Conservation (phyloP, 164 flowering plant species). For the Malania oleifera region DNA sequence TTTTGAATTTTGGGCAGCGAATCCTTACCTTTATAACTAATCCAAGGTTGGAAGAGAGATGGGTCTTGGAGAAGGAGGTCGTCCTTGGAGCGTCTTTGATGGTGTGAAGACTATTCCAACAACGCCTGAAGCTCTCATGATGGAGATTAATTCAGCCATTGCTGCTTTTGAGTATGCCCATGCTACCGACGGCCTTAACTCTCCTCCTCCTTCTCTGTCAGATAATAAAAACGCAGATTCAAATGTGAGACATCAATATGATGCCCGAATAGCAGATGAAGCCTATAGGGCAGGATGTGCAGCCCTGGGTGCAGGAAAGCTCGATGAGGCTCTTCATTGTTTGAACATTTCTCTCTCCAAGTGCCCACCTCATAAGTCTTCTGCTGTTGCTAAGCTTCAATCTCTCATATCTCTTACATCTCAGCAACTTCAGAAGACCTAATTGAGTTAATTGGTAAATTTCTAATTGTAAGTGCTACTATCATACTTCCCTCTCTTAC, state of each 20-base stretch:
- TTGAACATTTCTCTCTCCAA: slow-evolving; percentile 56
- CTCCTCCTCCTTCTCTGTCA: slow-evolving; percentile 20
- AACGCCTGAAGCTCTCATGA: slow-evolving; percentile 65
- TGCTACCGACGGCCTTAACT: slow-evolving; percentile 39
- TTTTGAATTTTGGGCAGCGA: no score
- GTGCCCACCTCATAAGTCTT: slow-evolving; percentile 67
- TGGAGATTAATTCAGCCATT: slow-evolving; percentile 67
- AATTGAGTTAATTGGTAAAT: slow-evolving; percentile 8
- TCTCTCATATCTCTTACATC: slow-evolving; percentile 64
- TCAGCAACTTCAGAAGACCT: slow-evolving; percentile 41
- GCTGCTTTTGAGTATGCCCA: slow-evolving; percentile 52
- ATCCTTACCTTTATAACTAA: no score
- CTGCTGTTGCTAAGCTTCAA: slow-evolving; percentile 68
- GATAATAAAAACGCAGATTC: slow-evolving; percentile 7
- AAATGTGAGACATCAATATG: slow-evolving; percentile 20
- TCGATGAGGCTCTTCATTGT: slow-evolving; percentile 56
- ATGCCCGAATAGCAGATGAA: slow-evolving; percentile 58
- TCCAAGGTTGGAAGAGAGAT: slow-evolving; percentile 16
- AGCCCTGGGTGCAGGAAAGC: slow-evolving; percentile 63
- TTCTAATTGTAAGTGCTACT: neutral
- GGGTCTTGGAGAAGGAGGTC: slow-evolving; percentile 28
- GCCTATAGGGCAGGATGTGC: slow-evolving; percentile 71
- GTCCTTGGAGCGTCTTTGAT: slow-evolving; percentile 57
- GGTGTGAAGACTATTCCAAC: slow-evolving; percentile 39
- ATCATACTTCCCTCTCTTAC: no score